Conservation (phyloP, 768 basidiomycete species). For the Imleria badia region DNA sequence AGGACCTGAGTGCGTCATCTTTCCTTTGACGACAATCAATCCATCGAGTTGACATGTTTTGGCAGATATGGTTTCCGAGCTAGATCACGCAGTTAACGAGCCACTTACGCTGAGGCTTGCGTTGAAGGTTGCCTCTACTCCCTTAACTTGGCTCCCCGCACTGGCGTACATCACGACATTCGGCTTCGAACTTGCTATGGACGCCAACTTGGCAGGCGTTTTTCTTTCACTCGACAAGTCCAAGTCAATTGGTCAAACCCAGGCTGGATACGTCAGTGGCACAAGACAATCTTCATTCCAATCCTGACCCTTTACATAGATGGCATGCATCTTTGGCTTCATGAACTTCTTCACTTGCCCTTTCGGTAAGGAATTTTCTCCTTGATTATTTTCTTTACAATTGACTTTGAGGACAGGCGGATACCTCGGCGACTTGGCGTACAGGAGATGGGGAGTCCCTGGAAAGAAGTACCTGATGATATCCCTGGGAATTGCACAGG, state of each 20-base stretch:
- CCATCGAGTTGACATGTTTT: neutral
- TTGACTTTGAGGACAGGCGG: neutral
- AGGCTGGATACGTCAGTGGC: conserved; percentile 8
- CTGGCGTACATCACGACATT: conserved; percentile 5
- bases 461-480: conserved; percentile 6
- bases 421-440: conserved; percentile 4
- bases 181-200: conserved; percentile 2
- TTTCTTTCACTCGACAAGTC: conserved; percentile 2
- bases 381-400: neutral
- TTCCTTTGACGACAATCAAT: neutral
- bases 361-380: neutral
- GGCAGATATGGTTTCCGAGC: conserved; percentile 17
- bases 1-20: neutral
- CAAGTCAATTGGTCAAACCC: neutral
- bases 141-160: conserved; percentile 6
- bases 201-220: conserved; percentile 6
- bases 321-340: conserved; percentile 3
- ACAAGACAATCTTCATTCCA: neutral
- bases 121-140: neutral
- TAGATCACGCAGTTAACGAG: conserved; percentile 3
- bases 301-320: neutral
- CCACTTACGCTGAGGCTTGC: neutral
- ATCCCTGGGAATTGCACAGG: neutral
- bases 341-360: conserved; percentile 3
- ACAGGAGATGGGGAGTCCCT: conserved; percentile 4